Base-by-base conservation (phyloP, 495 filamentous ascomycete species). In the Astrothelium macrocarpum region DNA sequence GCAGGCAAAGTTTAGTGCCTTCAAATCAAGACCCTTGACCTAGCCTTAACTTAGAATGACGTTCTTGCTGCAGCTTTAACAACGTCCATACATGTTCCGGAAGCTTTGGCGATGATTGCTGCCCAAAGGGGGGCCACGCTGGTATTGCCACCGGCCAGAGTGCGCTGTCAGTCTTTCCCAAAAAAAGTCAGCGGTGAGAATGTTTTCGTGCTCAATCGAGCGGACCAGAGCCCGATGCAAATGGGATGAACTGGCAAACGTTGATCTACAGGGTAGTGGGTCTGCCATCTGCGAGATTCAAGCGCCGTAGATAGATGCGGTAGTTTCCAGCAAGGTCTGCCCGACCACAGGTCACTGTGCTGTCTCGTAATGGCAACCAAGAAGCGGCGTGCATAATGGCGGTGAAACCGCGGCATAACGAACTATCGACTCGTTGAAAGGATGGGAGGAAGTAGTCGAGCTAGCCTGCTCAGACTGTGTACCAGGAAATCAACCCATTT, bases 1-100 rank as follows among this genome's bases (percentile, higher is more conserved):
- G 45, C 45, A 49, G 34, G 34, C 34, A 39, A 14, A 56, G 23
- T 29, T 56, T 56, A 29, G 49, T 29, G 23, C 49, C 23, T 7
- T 26, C 25, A 20, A 56, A 26, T n/a, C 12, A n/a, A 56, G 49
- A 56, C 49, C 49, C 49, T 56, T 26, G 49, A 29, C 49, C 49
- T 29, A 56, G 49, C 49, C 49, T 56, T 25, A 56, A 56, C 49
- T 56, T 56, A 56, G 25, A 56, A 56, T 56, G 49, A 56, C 49
- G 49, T 56, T 56, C 23, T 29, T 56, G 5, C 20, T 7, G 23
- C 25, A 7, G 49, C 23, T 28, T 28, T 20, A 29, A 9, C 25
- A 56, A 29, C 49, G 49, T 56, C 49, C 25, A 56, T 9, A 56
- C 23, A 56, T 56, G 23, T 29, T 16, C 49, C 49, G 49, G 49